Evolutionary conservation across 305 asterid species (phyloP).

Genomic region (Fraxinus greggii): DNA sequence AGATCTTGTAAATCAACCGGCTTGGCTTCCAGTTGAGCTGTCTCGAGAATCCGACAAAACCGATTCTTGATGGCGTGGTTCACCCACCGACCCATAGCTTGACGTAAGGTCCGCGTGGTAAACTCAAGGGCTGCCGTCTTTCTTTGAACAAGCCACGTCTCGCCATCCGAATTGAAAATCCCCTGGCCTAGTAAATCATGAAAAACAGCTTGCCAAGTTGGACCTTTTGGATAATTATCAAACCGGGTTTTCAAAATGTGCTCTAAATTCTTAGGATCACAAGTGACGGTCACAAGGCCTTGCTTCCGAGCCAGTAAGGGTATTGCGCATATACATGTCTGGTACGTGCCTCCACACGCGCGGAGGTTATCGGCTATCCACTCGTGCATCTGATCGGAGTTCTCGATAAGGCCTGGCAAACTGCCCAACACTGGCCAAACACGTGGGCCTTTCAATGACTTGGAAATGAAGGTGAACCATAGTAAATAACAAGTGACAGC

Average conservation of each 20-base stretch:
- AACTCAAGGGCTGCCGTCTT: slow-evolving; percentile 91
- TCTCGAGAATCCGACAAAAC: slow-evolving; percentile 61
- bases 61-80: slow-evolving; percentile 67
- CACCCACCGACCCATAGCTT: slow-evolving; percentile 94
- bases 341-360: slow-evolving; percentile 89
- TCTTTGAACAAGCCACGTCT: slow-evolving; percentile 87
- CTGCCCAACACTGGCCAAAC: slow-evolving; percentile 92
- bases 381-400: slow-evolving; percentile 75
- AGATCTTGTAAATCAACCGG: slow-evolving; percentile 84
- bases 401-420: slow-evolving; percentile 78
- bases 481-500: slow-evolving; percentile 63
- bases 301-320: slow-evolving; percentile 87
- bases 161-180: slow-evolving; percentile 90
- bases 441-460: slow-evolving; percentile 78
- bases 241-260: slow-evolving; percentile 82
- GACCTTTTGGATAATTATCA: slow-evolving; percentile 92
- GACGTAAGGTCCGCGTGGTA: slow-evolving; percentile 83
- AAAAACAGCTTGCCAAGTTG: slow-evolving; percentile 93
- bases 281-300: slow-evolving; percentile 85
- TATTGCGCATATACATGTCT: slow-evolving; percentile 79
- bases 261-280: slow-evolving; percentile 88
- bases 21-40: slow-evolving; percentile 54
- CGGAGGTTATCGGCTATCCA: slow-evolving; percentile 92
- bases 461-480: slow-evolving; percentile 84
- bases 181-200: slow-evolving; percentile 89